Base-by-base conservation (phyloP, 2,329 filamentous ascomycete genomes). In the Myriosclerotinia duriaeana region DNA sequence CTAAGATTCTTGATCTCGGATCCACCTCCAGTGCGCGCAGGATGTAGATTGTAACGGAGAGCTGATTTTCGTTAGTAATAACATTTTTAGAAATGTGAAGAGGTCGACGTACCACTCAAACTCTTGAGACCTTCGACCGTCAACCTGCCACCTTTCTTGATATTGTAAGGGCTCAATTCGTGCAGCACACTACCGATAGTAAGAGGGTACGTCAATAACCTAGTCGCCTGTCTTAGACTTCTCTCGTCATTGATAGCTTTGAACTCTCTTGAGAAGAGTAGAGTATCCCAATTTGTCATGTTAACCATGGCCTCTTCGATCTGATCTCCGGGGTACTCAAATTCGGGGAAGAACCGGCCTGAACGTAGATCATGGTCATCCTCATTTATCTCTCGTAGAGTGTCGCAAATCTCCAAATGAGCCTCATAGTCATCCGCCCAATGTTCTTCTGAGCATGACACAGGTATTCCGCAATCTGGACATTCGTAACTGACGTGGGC, bases 241-340 rank as follows among this genome's bases (percentile, higher is more conserved):
- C 94, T 86, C 76, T 97, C 93, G 69, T 93, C 88, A 77, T 99
- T 93, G 76, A 99, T 88, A 6, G 96, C 96, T 71, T 89, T 86
- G 74, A 95, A 98, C 74, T 96, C 90, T 74, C 95, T 85, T 3
- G 93, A 96, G 77, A 97, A 99, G 75, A 99, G 82, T 73, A 96
- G 92, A 0, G 95, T 98, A 78, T 99, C 95, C 95, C 95, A 99
- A 78, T 96, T 99, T 53, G 90, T 96, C 90, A 99, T 93, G 79
- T 99, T 99, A 71, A 97, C 87, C 71, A 95, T 84, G 44, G 93
- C 91, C 77, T 97, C 94, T 71, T 97, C 93, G 77, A 97, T 88
- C 80, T 97, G 93, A 65, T 89, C 84, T 17, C 90, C 91, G 0
- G 95, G 93, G 76, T 97, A 96, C 69, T 93, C 88, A 75, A 96